Evolutionary conservation across 257 asterid genomes (phyloP).

Genomic region (Plantago ovata): DNA sequence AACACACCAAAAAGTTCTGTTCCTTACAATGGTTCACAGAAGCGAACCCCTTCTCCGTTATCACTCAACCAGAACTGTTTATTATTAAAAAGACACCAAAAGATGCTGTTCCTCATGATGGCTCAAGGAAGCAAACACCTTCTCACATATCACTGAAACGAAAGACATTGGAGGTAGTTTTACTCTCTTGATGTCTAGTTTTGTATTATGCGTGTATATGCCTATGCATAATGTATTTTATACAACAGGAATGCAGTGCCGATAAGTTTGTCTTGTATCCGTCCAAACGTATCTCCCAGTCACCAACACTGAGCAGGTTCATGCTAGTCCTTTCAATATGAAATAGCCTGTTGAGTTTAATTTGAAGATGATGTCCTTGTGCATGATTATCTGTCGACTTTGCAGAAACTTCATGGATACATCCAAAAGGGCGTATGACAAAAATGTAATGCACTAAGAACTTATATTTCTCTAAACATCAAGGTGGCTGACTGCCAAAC

Average conservation of each 20-base stretch:
- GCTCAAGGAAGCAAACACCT: slow-evolving; percentile 34
- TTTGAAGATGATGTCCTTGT: slow-evolving; percentile 2
- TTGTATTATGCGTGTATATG: slow-evolving; percentile 3
- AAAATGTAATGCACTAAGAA: slow-evolving; percentile 41
- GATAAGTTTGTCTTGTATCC: slow-evolving; percentile 41
- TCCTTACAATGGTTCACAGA: no score
- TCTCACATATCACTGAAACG: slow-evolving; percentile 50
- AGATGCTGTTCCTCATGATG: slow-evolving; percentile 22
- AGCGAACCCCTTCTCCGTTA: no score
- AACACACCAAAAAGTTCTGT: no score
- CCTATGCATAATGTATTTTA: slow-evolving; percentile 4
- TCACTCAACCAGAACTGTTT: slow-evolving; percentile 27
- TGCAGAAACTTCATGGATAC: slow-evolving; percentile 52
- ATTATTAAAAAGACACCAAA: slow-evolving; percentile 26
- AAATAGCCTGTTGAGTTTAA: slow-evolving; percentile 13
- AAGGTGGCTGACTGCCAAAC: slow-evolving; percentile 15
- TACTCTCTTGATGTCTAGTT: slow-evolving; percentile 14
- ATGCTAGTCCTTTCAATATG: slow-evolving; percentile 19
- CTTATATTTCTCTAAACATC: slow-evolving; percentile 10
- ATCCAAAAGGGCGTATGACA: slow-evolving; percentile 34
- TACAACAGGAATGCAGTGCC: slow-evolving; percentile 42
- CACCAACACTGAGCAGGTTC: slow-evolving; percentile 56
- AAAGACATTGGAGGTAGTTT: slow-evolving; percentile 55
- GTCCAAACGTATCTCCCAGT: slow-evolving; percentile 49
- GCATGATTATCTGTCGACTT: slow-evolving; percentile 23